Base-by-base conservation (phyloP, 768 basidiomycete genomes). In the Exidia glandulosa region DNA sequence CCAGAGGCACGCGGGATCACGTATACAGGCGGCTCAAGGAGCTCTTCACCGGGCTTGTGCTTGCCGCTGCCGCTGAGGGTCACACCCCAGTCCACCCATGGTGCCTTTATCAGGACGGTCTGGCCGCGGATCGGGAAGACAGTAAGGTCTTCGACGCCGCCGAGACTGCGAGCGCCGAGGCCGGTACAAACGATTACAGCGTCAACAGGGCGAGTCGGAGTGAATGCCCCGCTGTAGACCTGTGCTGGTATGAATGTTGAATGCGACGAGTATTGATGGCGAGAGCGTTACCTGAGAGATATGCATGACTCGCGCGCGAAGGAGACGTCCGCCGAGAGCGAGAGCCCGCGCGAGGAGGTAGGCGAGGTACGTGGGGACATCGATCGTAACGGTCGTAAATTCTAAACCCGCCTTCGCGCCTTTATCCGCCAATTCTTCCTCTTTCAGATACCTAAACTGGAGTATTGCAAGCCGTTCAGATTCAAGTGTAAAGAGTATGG, bases 91-190 rank as follows among this genome's bases (percentile, higher is more conserved):
- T 73, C 77, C 50, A 90, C 74, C 73, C 79, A 78, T 0, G 88
- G 85, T 2, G 88, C 87, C 37, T 81, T 71, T 25, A 94, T 76
- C 19, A 93, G 70, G 7, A 94, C 83, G 0, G 89, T 86, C 72
- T 95, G 94, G 9, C 93, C 93, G 47, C 91, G 78, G 63, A 93
- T 80, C 0, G 93, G 90, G 67, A 81, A 83, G 25, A 93, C 73
- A 27, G 73, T 75, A 60, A 77, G 76, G 69, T 96, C 94, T 66
- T 92, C 85, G 2, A 94, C 83, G 5, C 92, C 93, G 14, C 88
- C 81, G 47, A 95, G 76, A 32, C 81, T 83, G 56, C 82, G 77
- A 9, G 91, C 83, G 3, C 87, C 87, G n/a, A n/a, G n/a, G n/a
- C n/a, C n/a, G n/a, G n/a, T n/a, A n/a, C n/a, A n/a, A n/a, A n/a